These are phyloP conservation scores for Gonium pectorale DNA, from an alignment of 139 green algal genomes.

Conservation along the genomic window DNA sequence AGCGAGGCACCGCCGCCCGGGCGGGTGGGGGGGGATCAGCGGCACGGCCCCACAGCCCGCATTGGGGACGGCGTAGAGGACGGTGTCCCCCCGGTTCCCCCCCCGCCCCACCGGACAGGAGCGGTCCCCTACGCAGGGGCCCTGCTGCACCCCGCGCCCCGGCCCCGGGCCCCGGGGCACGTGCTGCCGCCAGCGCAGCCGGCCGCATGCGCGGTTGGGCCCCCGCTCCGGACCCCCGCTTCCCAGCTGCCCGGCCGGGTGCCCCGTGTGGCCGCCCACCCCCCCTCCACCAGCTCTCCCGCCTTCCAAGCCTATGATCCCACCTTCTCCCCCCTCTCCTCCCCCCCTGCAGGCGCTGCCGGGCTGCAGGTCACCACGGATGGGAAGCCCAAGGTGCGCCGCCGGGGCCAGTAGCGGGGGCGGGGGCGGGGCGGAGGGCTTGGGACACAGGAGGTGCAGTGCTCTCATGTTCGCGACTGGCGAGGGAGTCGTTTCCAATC, in stretches of 20 bases:
- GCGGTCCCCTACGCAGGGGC: no score
- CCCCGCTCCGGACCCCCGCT: background rate
- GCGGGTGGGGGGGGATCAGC: no score
- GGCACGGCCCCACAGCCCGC: no score
- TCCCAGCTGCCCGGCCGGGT: background rate
- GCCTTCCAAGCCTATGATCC: background rate
- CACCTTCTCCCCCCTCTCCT: background rate
- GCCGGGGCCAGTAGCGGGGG: background rate
- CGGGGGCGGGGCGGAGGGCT: background rate
- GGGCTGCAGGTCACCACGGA: conserved; percentile 86
- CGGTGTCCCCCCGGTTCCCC: no score
- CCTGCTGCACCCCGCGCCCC: no score
- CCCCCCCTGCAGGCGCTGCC: conserved; percentile 59
- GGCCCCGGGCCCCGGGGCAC: no score
- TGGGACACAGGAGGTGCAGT: conserved; percentile 57
- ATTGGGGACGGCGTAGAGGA: no score
- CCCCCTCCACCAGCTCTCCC: no score
- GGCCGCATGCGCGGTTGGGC: background rate
- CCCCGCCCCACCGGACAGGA: no score
- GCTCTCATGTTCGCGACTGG: background rate
- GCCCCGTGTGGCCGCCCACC: no score
- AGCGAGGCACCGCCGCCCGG: no score
- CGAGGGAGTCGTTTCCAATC: background rate
- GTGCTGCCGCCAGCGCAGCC: background rate
- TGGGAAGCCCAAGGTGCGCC: conserved; percentile 84